These are phyloP conservation scores for Panus rudis DNA, from an alignment of 768 basidiomycete species.

Conservation along the genomic window DNA sequence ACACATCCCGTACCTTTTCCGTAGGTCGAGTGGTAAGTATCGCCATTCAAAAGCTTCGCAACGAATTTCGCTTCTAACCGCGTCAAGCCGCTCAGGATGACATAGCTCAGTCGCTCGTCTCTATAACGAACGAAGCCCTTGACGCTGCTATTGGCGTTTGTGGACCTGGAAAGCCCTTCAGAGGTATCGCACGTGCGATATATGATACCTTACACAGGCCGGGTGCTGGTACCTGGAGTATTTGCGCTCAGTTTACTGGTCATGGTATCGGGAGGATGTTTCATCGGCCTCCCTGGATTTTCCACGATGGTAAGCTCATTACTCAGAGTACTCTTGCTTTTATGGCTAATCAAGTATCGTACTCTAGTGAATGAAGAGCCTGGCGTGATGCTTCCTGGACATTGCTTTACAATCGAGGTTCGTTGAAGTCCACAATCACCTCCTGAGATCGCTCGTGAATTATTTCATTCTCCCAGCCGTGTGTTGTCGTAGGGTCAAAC, in stretches of 20 bases:
- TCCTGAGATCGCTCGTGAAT: background rate
- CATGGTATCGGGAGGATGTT: conserved; percentile 85
- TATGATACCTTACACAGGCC: conserved; percentile 42
- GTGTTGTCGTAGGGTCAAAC: conserved; percentile 67
- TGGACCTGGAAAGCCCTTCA: conserved; percentile 64
- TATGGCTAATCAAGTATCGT: background rate
- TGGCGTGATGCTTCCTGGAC: conserved; percentile 73
- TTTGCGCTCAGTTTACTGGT: conserved; percentile 70
- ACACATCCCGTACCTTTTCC: conserved; percentile 79
- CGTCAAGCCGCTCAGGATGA: conserved; percentile 44
- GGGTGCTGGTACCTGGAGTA: conserved; percentile 11
- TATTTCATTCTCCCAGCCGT: conserved; percentile 11
- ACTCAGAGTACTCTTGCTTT: background rate
- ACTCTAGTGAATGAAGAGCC: conserved; percentile 72
- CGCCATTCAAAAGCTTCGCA: background rate
- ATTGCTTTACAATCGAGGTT: conserved; percentile 93
- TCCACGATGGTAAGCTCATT: conserved; percentile 55
- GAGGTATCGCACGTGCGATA: conserved; percentile 66
- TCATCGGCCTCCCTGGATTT: conserved; percentile 77
- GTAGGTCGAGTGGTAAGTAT: conserved; percentile 68
- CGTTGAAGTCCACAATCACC: conserved; percentile 6
- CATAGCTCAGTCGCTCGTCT: conserved; percentile 58
- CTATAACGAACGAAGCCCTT: conserved; percentile 56
- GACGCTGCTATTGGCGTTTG: conserved; percentile 67
- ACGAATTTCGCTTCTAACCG: background rate